Percentiles rank a stretch among this genome's conserved stretches.
Evolutionary conservation across 495 filamentous ascomycete genomes (phyloP).

Genomic region (Glarea lozoyensis): DNA sequence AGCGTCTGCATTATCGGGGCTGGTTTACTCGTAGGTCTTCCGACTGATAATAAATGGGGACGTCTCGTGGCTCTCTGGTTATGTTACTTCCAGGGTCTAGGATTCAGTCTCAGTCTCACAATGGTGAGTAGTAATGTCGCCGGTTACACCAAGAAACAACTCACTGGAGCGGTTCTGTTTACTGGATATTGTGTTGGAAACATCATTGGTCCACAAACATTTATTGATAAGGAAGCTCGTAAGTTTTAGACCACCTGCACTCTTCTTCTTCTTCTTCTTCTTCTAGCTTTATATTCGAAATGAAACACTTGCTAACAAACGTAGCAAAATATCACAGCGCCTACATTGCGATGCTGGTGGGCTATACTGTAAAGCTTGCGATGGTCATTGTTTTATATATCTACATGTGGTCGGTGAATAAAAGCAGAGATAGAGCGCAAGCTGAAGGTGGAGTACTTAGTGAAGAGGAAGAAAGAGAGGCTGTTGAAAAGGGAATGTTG

Average conservation of each 20-base stretch:
- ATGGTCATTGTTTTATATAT: slow-evolving; percentile 54
- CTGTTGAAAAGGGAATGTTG: slow-evolving; percentile 56
- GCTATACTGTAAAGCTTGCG: slow-evolving; percentile 39
- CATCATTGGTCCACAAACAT: slow-evolving; percentile 17
- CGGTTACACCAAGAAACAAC: slow-evolving; percentile 20
- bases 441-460: slow-evolving; percentile 40
- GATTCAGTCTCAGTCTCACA: slow-evolving; percentile 37
- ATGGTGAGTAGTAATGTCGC: slow-evolving; percentile 20
- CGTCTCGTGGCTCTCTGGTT: slow-evolving; percentile 27
- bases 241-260: slow-evolving; percentile 41
- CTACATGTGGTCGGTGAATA: slow-evolving; percentile 47
- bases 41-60: slow-evolving; percentile 17
- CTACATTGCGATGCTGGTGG: slow-evolving; percentile 18
- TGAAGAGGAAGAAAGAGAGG: slow-evolving; percentile 32
- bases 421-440: slow-evolving; percentile 31
- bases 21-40: slow-evolving; percentile 13
- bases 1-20: slow-evolving; percentile 17
- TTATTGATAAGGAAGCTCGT: slow-evolving; percentile 18
- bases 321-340: slow-evolving; percentile 15
- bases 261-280: slow-evolving; percentile 24
- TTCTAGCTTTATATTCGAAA: slow-evolving; percentile 31
- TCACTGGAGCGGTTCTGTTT: slow-evolving; percentile 15
- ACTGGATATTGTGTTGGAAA: slow-evolving; percentile 20
- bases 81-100: slow-evolving; percentile 18
- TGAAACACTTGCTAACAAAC: slow-evolving; percentile 21